phyloP scores from a whole-genome alignment of 352 stramenopile genomes.

The Phytophthora quininea region DNA sequence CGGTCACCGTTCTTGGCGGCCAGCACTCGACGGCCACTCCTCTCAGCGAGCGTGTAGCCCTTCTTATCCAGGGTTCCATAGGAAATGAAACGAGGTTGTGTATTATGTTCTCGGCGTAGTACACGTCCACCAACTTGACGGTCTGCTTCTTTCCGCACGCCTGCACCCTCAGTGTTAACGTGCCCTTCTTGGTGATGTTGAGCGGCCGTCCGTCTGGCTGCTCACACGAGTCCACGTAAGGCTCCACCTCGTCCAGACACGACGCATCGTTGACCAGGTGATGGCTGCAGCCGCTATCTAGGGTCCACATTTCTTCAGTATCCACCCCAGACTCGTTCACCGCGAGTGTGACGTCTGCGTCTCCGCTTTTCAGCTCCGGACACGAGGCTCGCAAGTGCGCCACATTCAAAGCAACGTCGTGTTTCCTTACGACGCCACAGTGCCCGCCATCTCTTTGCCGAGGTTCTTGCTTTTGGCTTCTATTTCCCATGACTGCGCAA shows the following conservation, averaged over 20 bases:
- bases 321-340: background rate
- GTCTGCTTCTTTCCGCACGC: background rate
- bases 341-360: background rate
- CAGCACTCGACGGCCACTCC: background rate
- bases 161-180: background rate
- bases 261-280: background rate
- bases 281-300: background rate
- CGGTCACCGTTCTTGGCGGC: background rate
- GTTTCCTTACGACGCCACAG: background rate
- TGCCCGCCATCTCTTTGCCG: background rate
- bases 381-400: background rate
- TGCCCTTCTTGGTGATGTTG: constrained; percentile 1
- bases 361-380: background rate
- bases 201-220: background rate
- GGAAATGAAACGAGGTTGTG: background rate
- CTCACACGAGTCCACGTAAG: background rate
- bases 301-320: background rate
- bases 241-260: background rate
- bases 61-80: background rate
- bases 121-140: background rate
- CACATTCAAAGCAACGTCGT: background rate
- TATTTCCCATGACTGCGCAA: background rate
- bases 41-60: background rate
- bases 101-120: background rate
- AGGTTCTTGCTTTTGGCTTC: background rate